These are phyloP conservation scores for Ceriops decandra DNA, from an alignment of 345 rosid genomes.

Conservation along the genomic window DNA sequence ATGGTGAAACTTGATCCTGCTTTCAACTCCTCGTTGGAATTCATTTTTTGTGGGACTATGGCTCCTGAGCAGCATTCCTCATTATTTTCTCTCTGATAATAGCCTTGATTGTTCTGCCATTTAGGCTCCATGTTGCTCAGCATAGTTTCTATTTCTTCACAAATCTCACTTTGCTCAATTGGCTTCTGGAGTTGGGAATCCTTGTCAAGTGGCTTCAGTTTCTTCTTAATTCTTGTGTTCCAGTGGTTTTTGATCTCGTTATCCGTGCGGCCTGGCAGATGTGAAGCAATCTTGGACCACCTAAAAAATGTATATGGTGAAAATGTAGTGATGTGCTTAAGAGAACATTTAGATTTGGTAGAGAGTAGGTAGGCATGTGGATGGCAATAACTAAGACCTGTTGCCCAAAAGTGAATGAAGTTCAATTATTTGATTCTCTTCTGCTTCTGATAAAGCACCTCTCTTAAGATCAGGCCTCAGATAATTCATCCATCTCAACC, in stretches of 20 bases:
- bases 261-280: slow-evolving; percentile 23
- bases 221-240: slow-evolving; percentile 26
- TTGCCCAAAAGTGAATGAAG: slow-evolving; percentile 24
- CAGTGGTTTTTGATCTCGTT: slow-evolving; percentile 26
- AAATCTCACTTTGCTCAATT: background rate
- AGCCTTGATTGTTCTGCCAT: background rate
- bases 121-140: background rate
- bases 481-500: slow-evolving; percentile 26
- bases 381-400: slow-evolving; percentile 4
- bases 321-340: background rate
- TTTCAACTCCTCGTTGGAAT: slow-evolving; percentile 2
- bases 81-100: background rate
- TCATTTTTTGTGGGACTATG: background rate
- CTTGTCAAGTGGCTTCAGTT: slow-evolving; percentile 10
- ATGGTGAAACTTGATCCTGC: background rate
- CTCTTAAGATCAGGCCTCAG: slow-evolving; percentile 24
- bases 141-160: background rate
- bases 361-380: background rate
- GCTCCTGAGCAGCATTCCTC: background rate
- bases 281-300: slow-evolving; percentile 29
- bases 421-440: slow-evolving; percentile 15
- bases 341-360: background rate
- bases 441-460: slow-evolving; percentile 15
- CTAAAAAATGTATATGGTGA: background rate
- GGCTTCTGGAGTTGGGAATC: slow-evolving; percentile 2